These are phyloP conservation scores for Cladosporium sp. DNA, from an alignment of 2,329 filamentous ascomycete species.

Conservation along the genomic window DNA sequence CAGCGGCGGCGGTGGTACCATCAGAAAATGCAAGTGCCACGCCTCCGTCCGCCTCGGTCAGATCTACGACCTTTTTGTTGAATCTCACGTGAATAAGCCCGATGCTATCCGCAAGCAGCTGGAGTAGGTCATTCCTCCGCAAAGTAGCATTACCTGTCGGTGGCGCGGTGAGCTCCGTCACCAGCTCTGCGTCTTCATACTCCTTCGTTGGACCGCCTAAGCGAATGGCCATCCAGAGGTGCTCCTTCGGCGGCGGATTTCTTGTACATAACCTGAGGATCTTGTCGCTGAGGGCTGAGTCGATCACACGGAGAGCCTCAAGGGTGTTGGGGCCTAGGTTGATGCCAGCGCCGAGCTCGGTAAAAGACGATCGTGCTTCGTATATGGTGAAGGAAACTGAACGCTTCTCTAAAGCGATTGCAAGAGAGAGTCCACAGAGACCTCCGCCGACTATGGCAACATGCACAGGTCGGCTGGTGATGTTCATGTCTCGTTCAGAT, in stretches of 20 bases:
- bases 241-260: conserved; percentile 33
- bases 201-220: conserved; percentile 28
- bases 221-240: conserved; percentile 39
- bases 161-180: conserved; percentile 27
- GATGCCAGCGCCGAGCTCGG: conserved; percentile 57
- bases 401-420: conserved; percentile 44
- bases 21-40: conserved; percentile 37
- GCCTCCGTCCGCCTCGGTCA: conserved; percentile 20
- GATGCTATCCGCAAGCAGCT: conserved; percentile 40
- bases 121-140: conserved; percentile 38
- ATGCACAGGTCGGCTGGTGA: conserved; percentile 13
- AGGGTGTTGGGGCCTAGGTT: conserved; percentile 67
- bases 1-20: conserved; percentile 40
- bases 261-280: conserved; percentile 36
- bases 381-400: conserved; percentile 29
- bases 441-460: conserved; percentile 57
- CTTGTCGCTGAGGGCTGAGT: conserved; percentile 35
- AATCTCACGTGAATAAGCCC: conserved; percentile 16
- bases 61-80: conserved; percentile 23
- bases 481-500: background rate
- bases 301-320: conserved; percentile 87
- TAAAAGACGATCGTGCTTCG: conserved; percentile 46
- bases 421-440: conserved; percentile 54
- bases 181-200: conserved; percentile 22
- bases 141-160: conserved; percentile 28